A percentile compares a stretch with the other conserved stretches of the same genome.
These are phyloP conservation scores for Mimosa bimucronata DNA, from an alignment of 306 rosid species.

Conservation along the genomic window DNA sequence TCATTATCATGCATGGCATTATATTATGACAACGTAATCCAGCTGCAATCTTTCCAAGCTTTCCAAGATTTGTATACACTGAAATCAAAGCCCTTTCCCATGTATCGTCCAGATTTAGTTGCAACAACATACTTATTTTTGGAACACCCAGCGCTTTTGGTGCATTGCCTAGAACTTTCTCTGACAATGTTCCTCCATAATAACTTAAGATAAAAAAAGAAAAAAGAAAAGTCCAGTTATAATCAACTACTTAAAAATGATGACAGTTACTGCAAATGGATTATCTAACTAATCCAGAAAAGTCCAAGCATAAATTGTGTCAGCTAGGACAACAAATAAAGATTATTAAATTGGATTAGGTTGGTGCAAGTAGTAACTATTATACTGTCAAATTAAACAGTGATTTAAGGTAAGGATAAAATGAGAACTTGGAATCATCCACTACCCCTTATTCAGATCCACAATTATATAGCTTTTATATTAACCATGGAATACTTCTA, in stretches of 20 bases:
- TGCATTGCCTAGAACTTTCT: conserved; percentile 75
- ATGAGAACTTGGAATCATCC: not conserved
- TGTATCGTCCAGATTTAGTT: conserved; percentile 87
- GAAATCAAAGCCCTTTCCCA: conserved; percentile 80
- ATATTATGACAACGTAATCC: conserved; percentile 85
- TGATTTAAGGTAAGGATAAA: not conserved
- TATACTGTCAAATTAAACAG: not conserved
- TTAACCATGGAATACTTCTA: too few species aligned
- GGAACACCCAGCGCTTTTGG: conserved; percentile 73
- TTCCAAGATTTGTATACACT: conserved; percentile 89
- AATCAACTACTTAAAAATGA: not conserved
- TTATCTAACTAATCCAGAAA: too few species aligned
- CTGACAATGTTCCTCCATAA: conserved; percentile 86
- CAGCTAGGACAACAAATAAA: not conserved
- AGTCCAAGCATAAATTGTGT: not conserved
- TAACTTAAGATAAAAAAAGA: conserved; percentile 45
- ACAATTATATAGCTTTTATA: not conserved
- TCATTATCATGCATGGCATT: conserved; percentile 96
- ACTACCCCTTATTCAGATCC: not conserved
- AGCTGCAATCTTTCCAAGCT: conserved; percentile 89
- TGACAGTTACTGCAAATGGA: too few species aligned
- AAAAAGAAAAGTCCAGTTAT: not conserved
- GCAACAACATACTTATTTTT: conserved; percentile 71
- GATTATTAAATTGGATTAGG: not conserved
- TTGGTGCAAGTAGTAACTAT: not conserved